Evolutionary conservation across 2,329 filamentous ascomycete species (phyloP).

Genomic region (Fusarium secorum): DNA sequence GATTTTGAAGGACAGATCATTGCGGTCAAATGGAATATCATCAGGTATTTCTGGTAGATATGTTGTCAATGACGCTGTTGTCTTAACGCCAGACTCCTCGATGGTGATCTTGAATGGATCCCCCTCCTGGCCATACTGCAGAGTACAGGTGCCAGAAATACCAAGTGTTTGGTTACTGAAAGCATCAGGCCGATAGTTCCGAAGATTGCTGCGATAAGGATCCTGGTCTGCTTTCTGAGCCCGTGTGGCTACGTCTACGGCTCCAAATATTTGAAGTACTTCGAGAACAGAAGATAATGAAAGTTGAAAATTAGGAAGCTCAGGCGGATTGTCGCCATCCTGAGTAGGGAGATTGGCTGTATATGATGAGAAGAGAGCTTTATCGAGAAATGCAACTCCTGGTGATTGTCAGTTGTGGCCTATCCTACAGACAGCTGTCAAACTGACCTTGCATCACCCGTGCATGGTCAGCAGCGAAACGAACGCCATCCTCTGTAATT

Average conservation of each 20-base stretch:
- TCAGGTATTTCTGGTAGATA: constrained; percentile 79
- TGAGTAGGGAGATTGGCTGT: constrained; percentile 63
- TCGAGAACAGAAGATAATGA: constrained; percentile 88
- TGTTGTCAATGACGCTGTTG: constrained; percentile 87
- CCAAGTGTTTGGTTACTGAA: constrained; percentile 86
- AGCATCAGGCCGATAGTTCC: constrained; percentile 72
- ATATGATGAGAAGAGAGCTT: constrained; percentile 87
- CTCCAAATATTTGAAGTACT: constrained; percentile 93
- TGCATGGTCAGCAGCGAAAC: constrained; percentile 87
- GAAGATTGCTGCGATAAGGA: constrained; percentile 67
- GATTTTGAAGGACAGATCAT: constrained; percentile 85
- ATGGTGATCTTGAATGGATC: constrained; percentile 84
- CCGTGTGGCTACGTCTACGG: constrained; percentile 72
- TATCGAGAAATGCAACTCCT: constrained; percentile 79
- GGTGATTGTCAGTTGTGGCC: constrained; percentile 5
- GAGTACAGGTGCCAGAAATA: constrained; percentile 83
- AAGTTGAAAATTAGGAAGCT: constrained; percentile 80
- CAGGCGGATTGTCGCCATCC: constrained; percentile 50
- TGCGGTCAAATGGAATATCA: constrained; percentile 87
- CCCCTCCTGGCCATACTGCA: constrained; percentile 79
- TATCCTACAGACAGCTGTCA: not conserved
- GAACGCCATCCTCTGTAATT: constrained; percentile 83
- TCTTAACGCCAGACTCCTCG: constrained; percentile 85
- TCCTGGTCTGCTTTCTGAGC: constrained; percentile 67
- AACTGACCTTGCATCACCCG: constrained; percentile 86